Evolutionary conservation across 2,329 filamentous ascomycete genomes (phyloP).

Genomic region (Fusarium nelsonii): DNA sequence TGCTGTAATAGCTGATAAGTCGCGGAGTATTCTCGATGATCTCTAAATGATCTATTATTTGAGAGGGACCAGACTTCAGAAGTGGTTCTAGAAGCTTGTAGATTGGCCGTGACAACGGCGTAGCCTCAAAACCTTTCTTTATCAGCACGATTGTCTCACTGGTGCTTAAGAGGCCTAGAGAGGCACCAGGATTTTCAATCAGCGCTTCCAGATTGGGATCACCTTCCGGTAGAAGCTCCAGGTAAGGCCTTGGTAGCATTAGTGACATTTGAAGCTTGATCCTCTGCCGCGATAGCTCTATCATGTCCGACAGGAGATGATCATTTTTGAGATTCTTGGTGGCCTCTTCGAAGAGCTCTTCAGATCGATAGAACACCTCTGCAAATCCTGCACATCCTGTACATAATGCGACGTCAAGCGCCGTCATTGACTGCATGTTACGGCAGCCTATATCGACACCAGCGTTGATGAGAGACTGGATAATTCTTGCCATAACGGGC

Average conservation of each 20-base stretch:
- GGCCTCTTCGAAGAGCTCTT: slow-evolving; percentile 11
- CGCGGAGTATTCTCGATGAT: slow-evolving; percentile 1
- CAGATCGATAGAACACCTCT: slow-evolving; percentile 21
- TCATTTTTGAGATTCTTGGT: neutral
- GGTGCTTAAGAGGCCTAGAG: slow-evolving; percentile 7
- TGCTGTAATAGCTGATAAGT: slow-evolving; percentile 20
- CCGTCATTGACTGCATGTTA: slow-evolving; percentile 7
- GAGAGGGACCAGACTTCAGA: slow-evolving; percentile 1
- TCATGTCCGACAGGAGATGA: neutral
- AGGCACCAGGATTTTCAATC: neutral
- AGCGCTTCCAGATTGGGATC: neutral
- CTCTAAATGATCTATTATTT: neutral
- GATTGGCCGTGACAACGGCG: neutral
- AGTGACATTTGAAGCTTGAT: slow-evolving; percentile 32
- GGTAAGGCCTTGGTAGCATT: slow-evolving; percentile 13
- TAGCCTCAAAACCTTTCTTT: neutral
- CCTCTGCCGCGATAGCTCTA: neutral
- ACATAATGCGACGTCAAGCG: slow-evolving; percentile 33
- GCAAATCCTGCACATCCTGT: slow-evolving; percentile 19
- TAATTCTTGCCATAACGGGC: slow-evolving; percentile 10
- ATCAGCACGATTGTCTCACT: slow-evolving; percentile 18
- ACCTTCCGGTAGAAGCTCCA: slow-evolving; percentile 1
- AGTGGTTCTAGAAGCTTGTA: slow-evolving; percentile 12
- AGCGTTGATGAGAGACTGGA: slow-evolving; percentile 24
- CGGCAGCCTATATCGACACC: neutral